Evolutionary conservation across 2,329 filamentous ascomycete genomes (phyloP).

Genomic region (Penicillium nordicum): DNA sequence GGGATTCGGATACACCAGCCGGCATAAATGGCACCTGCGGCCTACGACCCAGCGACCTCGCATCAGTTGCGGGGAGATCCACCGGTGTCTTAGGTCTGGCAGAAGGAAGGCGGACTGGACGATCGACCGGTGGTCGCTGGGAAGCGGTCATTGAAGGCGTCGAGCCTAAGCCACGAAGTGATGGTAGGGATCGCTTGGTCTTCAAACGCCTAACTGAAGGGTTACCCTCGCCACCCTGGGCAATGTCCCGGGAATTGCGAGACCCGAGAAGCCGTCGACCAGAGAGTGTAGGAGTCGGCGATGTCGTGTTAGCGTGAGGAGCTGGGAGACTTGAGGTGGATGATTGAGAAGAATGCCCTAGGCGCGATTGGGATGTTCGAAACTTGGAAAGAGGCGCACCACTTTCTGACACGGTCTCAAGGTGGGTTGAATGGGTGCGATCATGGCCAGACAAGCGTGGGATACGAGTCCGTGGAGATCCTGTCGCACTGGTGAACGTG

Average conservation of each 20-base stretch:
- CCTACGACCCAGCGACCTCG: slow-evolving; percentile 50
- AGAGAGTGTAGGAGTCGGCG: slow-evolving; percentile 58
- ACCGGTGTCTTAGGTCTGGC: slow-evolving; percentile 66
- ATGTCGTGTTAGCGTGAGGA: slow-evolving; percentile 57
- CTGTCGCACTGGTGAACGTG: slow-evolving; percentile 82
- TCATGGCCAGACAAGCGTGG: slow-evolving; percentile 73
- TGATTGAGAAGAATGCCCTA: slow-evolving; percentile 66
- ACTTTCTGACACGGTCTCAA: slow-evolving; percentile 92
- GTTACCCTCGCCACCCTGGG: slow-evolving; percentile 45
- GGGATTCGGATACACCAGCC: slow-evolving; percentile 67
- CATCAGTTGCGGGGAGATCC: slow-evolving; percentile 51
- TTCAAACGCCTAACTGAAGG: slow-evolving; percentile 55
- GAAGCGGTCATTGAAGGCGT: slow-evolving; percentile 30
- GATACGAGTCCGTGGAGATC: slow-evolving; percentile 62
- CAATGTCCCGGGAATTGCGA: slow-evolving; percentile 35
- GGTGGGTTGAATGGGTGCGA: slow-evolving; percentile 63
- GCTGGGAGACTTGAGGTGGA: slow-evolving; percentile 64
- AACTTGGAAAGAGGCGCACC: slow-evolving; percentile 66
- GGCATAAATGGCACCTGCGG: slow-evolving; percentile 72
- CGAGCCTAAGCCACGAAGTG: slow-evolving; percentile 48
- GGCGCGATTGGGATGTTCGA: slow-evolving; percentile 63
- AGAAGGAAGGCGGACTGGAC: slow-evolving; percentile 27
- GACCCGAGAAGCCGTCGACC: slow-evolving; percentile 57
- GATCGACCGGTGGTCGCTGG: slow-evolving; percentile 40
- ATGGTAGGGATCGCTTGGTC: slow-evolving; percentile 60